These are phyloP conservation scores for Cyclanthera cordifolia DNA, from an alignment of 306 rosid genomes.

Conservation along the genomic window DNA sequence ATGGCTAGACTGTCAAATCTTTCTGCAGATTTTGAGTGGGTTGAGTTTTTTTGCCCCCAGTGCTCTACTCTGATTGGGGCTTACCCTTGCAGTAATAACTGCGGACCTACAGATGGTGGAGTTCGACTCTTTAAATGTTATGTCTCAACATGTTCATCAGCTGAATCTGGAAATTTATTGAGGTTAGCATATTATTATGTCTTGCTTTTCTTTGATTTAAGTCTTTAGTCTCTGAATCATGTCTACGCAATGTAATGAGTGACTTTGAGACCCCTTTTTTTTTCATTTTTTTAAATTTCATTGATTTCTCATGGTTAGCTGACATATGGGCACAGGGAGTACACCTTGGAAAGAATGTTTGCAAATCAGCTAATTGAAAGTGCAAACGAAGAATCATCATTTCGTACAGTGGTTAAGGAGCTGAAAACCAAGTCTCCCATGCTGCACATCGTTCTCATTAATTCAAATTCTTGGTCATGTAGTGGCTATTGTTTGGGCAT, in stretches of 20 bases:
- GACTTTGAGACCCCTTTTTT: background rate
- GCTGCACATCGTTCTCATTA: slow-evolving; percentile 59
- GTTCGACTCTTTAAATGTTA: slow-evolving; percentile 71
- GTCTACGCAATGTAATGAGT: background rate
- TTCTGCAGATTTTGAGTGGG: slow-evolving; percentile 64
- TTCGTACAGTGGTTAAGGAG: slow-evolving; percentile 68
- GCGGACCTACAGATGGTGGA: slow-evolving; percentile 66
- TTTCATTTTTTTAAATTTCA: background rate
- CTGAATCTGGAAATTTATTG: slow-evolving; percentile 42
- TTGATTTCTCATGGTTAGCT: background rate
- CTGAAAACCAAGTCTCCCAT: slow-evolving; percentile 43
- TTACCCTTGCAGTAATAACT: slow-evolving; percentile 51
- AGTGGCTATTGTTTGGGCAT: slow-evolving; percentile 37
- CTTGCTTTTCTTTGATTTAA: background rate
- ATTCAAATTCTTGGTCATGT: slow-evolving; percentile 63
- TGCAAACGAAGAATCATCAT: slow-evolving; percentile 71
- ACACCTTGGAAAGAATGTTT: slow-evolving; percentile 68
- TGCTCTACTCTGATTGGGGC: slow-evolving; percentile 73
- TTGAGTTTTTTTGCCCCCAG: slow-evolving; percentile 62
- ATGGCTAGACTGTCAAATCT: slow-evolving; percentile 76
- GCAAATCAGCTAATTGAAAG: slow-evolving; percentile 56
- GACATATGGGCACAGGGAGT: slow-evolving; percentile 37
- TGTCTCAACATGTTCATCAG: slow-evolving; percentile 48
- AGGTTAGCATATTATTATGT: slow-evolving; percentile 38
- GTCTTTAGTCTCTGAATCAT: background rate